Evolutionary conservation across 2,329 filamentous ascomycete species (phyloP), one percentile per base, ranked within the genome.

Genomic region (Beauveria sp.): DNA sequence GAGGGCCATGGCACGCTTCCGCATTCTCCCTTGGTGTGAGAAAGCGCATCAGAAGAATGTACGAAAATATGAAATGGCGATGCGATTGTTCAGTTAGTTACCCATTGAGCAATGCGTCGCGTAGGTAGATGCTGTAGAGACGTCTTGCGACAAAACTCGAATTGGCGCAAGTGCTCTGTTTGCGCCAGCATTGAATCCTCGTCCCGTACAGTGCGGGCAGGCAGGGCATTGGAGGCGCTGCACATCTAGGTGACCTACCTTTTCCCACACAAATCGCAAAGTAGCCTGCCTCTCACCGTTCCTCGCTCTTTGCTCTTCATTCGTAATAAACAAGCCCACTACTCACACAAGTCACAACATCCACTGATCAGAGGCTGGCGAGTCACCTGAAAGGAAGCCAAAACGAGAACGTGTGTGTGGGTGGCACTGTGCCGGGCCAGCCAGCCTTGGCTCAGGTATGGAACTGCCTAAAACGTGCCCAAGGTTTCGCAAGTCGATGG

Each of bases 391-490:
- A 46, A 40, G 38, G 30, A 51, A 49, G 55, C 55, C 55, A 55
- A 43, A 55, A 43, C 52, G 28, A 49, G 28, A 34, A 12, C 16
- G n/a, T 28, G 52, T 43, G 55, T 16, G 55, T 50, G 38, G 28
- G 55, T 42, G 46, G 55, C 46, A 58, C 55, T 58, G 24, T 50
- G 45, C 22, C 18, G 20, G 34, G 55, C 45, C 45, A 46, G 55
- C 45, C 46, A 46, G 55, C 45, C 46, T 50, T 43, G 34, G 56
- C 46, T 50, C 46, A 58, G 56, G 56, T 50, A 58, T 50, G 56
- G 47, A 43, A 58, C 45, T 58, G 46, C 45, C 47, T 51, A 58
- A 58, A 51, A 58, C 56, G 56, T 58, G 56, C 56, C 56, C 56
- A 58, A 58, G 56, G 56, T 58, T 58, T 58, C 56, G 46, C 47